Evolutionary conservation across 345 rosid genomes (phyloP), one percentile per base, ranked within the genome.

Genomic region (Salix purpurea): DNA sequence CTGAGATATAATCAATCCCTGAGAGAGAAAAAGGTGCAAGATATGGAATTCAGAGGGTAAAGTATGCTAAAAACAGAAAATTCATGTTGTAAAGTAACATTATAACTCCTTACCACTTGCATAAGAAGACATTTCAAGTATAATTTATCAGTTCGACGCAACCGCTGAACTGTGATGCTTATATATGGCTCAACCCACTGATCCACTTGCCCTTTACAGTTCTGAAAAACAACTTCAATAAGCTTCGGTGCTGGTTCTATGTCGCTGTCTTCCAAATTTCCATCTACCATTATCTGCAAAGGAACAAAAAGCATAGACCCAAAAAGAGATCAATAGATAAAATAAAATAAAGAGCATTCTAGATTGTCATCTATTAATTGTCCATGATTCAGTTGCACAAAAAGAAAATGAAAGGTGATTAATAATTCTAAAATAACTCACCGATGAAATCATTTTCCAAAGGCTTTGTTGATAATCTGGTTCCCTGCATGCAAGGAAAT

Each of bases 231-330:
- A 69, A 96, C 98, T 83, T 94, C 93, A 80, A 96, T 91, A 75
- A 96, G 96, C 87, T 96, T 96, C 79, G 99, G 99, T 79, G 98
- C 99, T 19, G 99, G 90, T 80, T 88, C 97, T 81, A 94, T 88
- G 77, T 94, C 98, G 80, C 83, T 82, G 77, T 96, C 99, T 83
- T 96, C 99, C 80, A 94, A 85, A 82, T 89, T 94, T 83, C 80
- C 81, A 80, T 96, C 97, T 7, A 90, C 82, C 96, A 96, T 86
- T 61, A 91, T 85, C 99, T 96, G 87, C 69, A 74, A n/a, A 37
- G 34, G 21, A 73, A 72, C 71, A 67, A 19, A 42, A 7, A 65
- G 24, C 12, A 71, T 19, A 15, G 21, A 52, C 34, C 66, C 74
- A 52, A 72, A 37, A 19, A 74, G 10, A 21, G 36, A 30, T 46